Evolutionary conservation across 495 filamentous ascomycete species (phyloP).

Genomic region (Saxophila tyrrhenica): DNA sequence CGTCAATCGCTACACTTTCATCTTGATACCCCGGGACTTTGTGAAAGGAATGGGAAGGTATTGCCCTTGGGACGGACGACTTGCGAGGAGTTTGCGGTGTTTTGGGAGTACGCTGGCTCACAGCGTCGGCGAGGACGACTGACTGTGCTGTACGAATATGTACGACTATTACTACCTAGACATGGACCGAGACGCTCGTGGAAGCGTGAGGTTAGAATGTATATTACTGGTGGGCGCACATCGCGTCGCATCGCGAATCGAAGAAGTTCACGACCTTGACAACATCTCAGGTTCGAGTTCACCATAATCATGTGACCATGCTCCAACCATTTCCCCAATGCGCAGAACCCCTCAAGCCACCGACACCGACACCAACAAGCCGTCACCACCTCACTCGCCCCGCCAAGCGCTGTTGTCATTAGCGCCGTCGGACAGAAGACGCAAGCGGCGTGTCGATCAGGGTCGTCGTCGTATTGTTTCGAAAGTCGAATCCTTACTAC

Average conservation of each 20-base stretch:
- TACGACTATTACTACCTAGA: background rate
- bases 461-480: background rate
- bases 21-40: background rate
- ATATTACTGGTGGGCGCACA: background rate
- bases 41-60: background rate
- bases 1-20: background rate
- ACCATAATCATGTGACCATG: too few relatives aligned
- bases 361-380: background rate
- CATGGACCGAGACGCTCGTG: background rate
- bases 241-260: too few relatives aligned
- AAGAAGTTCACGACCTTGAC: too few relatives aligned
- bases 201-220: background rate
- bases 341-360: too few relatives aligned
- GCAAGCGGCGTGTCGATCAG: background rate
- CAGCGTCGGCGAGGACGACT: too few relatives aligned
- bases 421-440: background rate
- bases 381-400: background rate
- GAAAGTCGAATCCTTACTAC: background rate
- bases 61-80: background rate
- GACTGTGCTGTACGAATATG: background rate
- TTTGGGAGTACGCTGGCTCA: too few relatives aligned
- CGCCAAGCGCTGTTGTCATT: background rate
- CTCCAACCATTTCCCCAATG: too few relatives aligned
- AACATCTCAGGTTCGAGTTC: too few relatives aligned
- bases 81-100: too few relatives aligned